Evolutionary conservation across 129 eudicot species (phyloP).

Genomic region (Centrapalus pauciflorus): DNA sequence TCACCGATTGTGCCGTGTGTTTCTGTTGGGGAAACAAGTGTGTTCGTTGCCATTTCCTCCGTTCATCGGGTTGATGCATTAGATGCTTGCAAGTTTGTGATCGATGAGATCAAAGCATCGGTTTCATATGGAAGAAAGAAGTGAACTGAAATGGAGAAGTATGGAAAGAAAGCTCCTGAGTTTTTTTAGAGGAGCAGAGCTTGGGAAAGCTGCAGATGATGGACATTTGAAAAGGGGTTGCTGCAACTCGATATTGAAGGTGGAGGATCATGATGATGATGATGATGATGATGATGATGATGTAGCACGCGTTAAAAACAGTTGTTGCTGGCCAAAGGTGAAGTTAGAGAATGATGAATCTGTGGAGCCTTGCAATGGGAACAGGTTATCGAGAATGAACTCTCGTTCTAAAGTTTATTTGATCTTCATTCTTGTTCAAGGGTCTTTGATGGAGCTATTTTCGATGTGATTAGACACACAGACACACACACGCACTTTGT

Average conservation of each 20-base stretch:
- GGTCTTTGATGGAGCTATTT: too few species aligned
- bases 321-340: conserved; percentile 51
- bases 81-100: conserved; percentile 83
- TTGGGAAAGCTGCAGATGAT: conserved; percentile 29
- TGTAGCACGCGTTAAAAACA: conserved; percentile 22
- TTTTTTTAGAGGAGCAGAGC: conserved; percentile 61
- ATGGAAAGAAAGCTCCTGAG: conserved; percentile 85
- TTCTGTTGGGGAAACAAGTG: conserved; percentile 79
- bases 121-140: conserved; percentile 97
- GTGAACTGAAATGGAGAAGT: conserved; percentile 89
- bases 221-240: conserved; percentile 11
- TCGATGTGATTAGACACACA: too few species aligned
- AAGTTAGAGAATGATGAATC: conserved; percentile 46
- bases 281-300: too few species aligned
- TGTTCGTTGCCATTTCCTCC: conserved; percentile 66
- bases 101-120: conserved; percentile 86
- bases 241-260: conserved; percentile 35
- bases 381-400: too few species aligned
- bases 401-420: too few species aligned
- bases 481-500: too few species aligned
- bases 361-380: background rate
- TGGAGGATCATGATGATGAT: too few species aligned
- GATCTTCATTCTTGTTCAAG: too few species aligned
- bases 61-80: conserved; percentile 79
- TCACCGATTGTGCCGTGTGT: conserved; percentile 73